Conservation (phyloP, 108 stramenopile genomes). For the Nitzschia inconspicua region DNA sequence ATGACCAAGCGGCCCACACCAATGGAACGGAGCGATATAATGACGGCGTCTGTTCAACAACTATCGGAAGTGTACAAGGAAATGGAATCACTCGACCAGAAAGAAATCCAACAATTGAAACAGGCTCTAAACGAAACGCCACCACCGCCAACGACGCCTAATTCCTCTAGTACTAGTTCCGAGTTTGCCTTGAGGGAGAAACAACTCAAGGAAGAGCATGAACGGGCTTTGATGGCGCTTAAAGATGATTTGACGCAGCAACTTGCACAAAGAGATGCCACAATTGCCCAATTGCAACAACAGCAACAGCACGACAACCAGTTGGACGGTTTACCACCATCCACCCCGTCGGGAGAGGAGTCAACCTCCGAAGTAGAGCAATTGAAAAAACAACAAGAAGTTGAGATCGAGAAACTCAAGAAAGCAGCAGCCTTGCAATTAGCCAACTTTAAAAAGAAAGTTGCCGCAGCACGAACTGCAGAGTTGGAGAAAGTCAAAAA, state of each 20-base stretch:
- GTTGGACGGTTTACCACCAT: too few relatives aligned
- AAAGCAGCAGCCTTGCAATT: conserved; percentile 42
- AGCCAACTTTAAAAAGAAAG: conserved; percentile 50
- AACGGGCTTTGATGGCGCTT: conserved; percentile 13
- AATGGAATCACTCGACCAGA: conserved; percentile 9
- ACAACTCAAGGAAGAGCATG: conserved; percentile 33
- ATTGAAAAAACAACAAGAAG: conserved; percentile 36
- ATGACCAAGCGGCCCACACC: conserved; percentile 12
- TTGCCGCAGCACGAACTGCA: conserved; percentile 39
- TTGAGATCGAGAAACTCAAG: conserved; percentile 41
- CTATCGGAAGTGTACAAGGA: conserved; percentile 12
- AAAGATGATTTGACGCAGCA: conserved; percentile 13
- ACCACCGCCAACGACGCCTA: background rate
- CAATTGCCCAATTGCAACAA: conserved; percentile 10
- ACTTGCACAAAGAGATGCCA: conserved; percentile 9
- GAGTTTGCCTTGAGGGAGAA: conserved; percentile 52
- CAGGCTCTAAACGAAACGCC: conserved; percentile 11
- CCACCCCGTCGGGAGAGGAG: conserved; percentile 9
- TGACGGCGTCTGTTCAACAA: background rate
- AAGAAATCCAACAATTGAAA: conserved; percentile 21
- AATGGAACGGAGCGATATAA: background rate
- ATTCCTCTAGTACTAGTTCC: conserved; percentile 18
- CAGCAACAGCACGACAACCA: conserved; percentile 13
- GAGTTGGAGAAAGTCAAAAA: conserved; percentile 48
- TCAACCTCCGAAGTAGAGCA: conserved; percentile 29